Evolutionary conservation across 192 early-diverging fungal genomes (phyloP), one percentile per base, ranked within the genome.

Genomic region (Chytriomyces confervae): DNA sequence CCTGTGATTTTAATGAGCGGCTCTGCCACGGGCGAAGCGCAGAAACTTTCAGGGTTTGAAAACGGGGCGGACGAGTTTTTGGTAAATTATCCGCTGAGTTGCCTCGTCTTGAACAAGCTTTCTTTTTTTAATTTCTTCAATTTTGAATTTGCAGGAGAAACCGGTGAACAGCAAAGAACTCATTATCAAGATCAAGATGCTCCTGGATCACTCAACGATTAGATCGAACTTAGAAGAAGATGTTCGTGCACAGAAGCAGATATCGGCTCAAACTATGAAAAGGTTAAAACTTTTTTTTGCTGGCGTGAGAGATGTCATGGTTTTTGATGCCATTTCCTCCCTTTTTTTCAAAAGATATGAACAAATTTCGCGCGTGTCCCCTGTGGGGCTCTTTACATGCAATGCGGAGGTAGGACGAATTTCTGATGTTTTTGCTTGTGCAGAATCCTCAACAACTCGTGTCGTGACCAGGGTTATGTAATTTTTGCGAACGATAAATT

Each of bases 1-100:
- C 90, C 90, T 13, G 78, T 91, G n/a, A 91, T 91, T 44, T 61
- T 91, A 29, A 69, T 91, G 1, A 86, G 85, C 3, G 90, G 88
- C 0, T 24, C 43, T 8, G 72, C 83, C 45, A 84, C 89, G 36
- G 86, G 87, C 6, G 87, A 89, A 51, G 84, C 83, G 48, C 82
- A 83, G 5, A 85, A 85, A 10, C 80, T 90, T 1, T 80, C 82
- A 57, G 90, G 87, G 0, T 50, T 91, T 36, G 79, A 86, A 36
- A 79, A 79, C 9, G 89, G 90, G 18, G 90, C 90, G 0, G 89
- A 89, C 72, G 90, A 91, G 46, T 90, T 86, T 77, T 72, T 91
- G 16, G 85, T 80, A 43, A 86, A 85, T 57, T 84, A 36, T 36
- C 36, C 85, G 1, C 86, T 87, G 50, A 78, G 75, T 7, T 10